A percentile compares a stretch with the other conserved stretches of the same genome.
phyloP scores from a whole-genome alignment of 2,329 filamentous ascomycete species.

The Xylariales sp. region DNA sequence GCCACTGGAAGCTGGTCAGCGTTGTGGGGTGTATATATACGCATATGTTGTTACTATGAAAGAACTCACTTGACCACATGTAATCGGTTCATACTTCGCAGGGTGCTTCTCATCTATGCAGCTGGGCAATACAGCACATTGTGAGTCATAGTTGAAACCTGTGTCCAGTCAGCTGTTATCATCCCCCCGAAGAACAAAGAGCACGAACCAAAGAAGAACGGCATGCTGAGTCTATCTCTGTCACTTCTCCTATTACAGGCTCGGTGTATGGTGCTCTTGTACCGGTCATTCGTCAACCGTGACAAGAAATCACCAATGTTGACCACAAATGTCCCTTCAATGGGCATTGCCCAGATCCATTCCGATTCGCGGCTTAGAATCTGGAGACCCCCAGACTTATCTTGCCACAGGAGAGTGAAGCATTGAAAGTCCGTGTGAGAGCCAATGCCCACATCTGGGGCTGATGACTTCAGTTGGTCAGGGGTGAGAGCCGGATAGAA shows the following conservation, averaged over 20 bases:
- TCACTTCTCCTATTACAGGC: not conserved
- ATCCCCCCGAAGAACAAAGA: too few species aligned
- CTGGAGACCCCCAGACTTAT: not conserved
- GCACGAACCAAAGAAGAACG: conserved; percentile 1
- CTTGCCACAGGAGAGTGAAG: not conserved
- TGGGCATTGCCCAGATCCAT: not conserved
- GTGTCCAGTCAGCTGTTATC: not conserved
- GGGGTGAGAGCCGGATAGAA: not conserved
- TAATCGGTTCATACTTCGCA: conserved; percentile 8
- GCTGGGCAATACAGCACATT: not conserved
- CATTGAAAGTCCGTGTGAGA: not conserved
- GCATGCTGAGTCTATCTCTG: not conserved
- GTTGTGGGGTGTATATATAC: too few species aligned
- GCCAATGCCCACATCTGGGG: not conserved
- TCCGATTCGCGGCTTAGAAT: not conserved
- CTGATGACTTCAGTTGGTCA: not conserved
- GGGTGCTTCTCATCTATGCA: conserved; percentile 5
- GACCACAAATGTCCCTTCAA: not conserved
- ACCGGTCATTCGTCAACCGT: not conserved
- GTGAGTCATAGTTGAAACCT: not conserved
- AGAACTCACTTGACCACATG: conserved; percentile 4
- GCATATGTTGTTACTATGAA: too few species aligned
- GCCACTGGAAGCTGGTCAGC: too few species aligned
- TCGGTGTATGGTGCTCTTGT: not conserved
- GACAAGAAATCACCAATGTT: not conserved